Base-by-base conservation (phyloP, 495 filamentous ascomycete species). In the Cercophora sp. region DNA sequence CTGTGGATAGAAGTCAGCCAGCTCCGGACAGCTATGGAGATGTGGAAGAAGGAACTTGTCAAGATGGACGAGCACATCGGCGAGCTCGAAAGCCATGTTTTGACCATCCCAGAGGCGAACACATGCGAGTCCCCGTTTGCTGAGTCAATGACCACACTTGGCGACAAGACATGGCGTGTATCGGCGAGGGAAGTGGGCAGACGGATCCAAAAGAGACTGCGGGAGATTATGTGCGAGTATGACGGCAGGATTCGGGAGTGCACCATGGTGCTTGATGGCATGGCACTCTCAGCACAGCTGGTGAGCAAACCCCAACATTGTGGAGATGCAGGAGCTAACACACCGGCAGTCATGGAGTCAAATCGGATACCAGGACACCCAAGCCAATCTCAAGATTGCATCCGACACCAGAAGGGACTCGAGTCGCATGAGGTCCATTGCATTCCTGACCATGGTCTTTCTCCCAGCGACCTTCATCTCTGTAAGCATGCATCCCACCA, bases 231-330 rank as follows among this genome's bases (percentile, higher is more conserved):
- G 5, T 11, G 9, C 2, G 66, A 70, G 31, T 70, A 69, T 47
- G 62, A 65, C n/a, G 62, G 66, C 4, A 69, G 66, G 54, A 61
- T 66, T 22, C 51, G 62, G 51, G 69, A 71, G 20, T 71, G 69
- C 37, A 64, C 64, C 8, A 67, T 69, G 63, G 52, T 64, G 8
- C 55, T 71, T 5, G 69, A 71, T 13, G 67, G 67, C 5, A 67
- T 71, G 62, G 58, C 63, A 20, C 62, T 71, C 60, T 61, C 69
- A 34, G 68, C 69, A 8, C 65, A 71, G 56, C 60, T 58, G 62
- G 68, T 71, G 4, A 4, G 29, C 37, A 8, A 25, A 32, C 10
- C 45, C 35, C n/a, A 32, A 36, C 19, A 42, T 32, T 48, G 8
- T 9, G 18, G 29, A 35, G 31, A 23, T 34, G 44, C 51, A 56